These are phyloP conservation scores for Kodamaea fungicola DNA, from an alignment of 1,139 yeast species.

Conservation along the genomic window DNA sequence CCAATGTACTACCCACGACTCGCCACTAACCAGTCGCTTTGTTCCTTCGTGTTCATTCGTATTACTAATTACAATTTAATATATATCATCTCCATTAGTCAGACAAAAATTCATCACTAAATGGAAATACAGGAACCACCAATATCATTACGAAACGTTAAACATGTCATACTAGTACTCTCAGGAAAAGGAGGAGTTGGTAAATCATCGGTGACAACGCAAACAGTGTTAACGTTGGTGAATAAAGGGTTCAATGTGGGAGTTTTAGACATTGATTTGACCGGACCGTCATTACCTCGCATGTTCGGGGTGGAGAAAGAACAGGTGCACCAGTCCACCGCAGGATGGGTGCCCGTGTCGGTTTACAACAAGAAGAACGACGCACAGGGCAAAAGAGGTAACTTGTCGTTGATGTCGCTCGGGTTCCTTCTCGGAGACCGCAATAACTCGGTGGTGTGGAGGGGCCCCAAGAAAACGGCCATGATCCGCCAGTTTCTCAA, in stretches of 20 bases:
- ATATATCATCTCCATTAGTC: background rate
- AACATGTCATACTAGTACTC: constrained; percentile 55
- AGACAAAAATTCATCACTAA: background rate
- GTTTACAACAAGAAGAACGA: constrained; percentile 22
- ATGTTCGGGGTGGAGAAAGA: constrained; percentile 88
- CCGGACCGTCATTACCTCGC: constrained; percentile 95
- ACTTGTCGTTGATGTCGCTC: constrained; percentile 72
- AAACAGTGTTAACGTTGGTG: constrained; percentile 76
- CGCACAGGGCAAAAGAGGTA: constrained; percentile 24
- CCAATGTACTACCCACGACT: no score
- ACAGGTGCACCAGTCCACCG: constrained; percentile 76
- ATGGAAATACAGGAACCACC: constrained; percentile 35
- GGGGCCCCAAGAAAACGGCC: constrained; percentile 98
- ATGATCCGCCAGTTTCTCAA: constrained; percentile 91
- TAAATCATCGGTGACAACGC: constrained; percentile 92
- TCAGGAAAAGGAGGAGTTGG: constrained; percentile 72
- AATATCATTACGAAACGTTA: constrained; percentile 55
- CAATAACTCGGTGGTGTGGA: constrained; percentile 93
- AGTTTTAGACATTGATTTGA: constrained; percentile 88
- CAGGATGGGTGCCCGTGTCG: constrained; percentile 90
- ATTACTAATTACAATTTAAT: background rate
- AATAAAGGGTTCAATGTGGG: constrained; percentile 78
- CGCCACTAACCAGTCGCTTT: no score
- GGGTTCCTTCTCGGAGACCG: constrained; percentile 83
- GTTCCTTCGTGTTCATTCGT: background rate